Percentiles rank a stretch among this genome's conserved stretches.
Conservation (phyloP, 2,329 filamentous ascomycete species). For the Fusarium irregulare region DNA sequence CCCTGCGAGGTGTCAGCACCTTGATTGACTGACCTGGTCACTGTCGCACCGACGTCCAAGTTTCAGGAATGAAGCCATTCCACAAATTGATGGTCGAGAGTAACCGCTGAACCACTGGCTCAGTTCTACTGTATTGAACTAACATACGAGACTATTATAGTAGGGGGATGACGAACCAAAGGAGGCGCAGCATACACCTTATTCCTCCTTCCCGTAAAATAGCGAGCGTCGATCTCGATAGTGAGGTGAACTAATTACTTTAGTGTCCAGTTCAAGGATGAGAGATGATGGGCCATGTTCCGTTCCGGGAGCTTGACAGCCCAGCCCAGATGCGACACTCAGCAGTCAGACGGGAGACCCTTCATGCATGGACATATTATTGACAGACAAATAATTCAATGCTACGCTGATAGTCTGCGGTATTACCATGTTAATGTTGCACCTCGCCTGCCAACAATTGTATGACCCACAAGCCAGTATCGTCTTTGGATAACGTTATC, state of each 20-base stretch:
- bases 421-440: constrained; percentile 8
- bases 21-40: constrained; percentile 30
- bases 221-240: constrained; percentile 38
- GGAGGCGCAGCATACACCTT: constrained; percentile 40
- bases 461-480: not conserved
- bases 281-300: not conserved
- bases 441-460: not conserved
- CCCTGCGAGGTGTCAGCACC: constrained; percentile 39
- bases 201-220: constrained; percentile 17
- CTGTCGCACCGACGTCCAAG: constrained; percentile 29
- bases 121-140: no score
- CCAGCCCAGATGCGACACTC: constrained; percentile 27
- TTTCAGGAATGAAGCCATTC: constrained; percentile 33
- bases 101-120: not conserved
- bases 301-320: constrained; percentile 22
- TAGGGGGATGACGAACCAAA: constrained; percentile 31
- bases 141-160: not conserved
- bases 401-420: not conserved
- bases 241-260: constrained; percentile 11
- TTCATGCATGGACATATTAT: constrained; percentile 15
- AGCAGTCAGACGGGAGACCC: constrained; percentile 19
- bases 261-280: constrained; percentile 22
- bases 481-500: not conserved
- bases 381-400: not conserved
- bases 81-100: constrained; percentile 9